A percentile compares a stretch with the other conserved stretches of the same genome.
Evolutionary conservation across 768 basidiomycete species (phyloP).

Genomic region (Panaeolus cyanescens): DNA sequence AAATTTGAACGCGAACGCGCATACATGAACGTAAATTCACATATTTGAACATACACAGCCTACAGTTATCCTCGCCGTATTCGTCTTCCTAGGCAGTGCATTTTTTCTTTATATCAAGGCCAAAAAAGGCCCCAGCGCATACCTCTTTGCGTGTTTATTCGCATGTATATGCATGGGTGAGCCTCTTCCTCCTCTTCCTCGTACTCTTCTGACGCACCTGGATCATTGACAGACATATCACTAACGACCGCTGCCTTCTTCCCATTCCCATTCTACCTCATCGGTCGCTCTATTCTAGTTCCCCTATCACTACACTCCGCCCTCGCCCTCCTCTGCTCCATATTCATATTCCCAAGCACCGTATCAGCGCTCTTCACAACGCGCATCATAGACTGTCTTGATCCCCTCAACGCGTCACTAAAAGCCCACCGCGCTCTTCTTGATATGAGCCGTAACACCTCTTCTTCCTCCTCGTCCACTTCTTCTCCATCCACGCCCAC

Average conservation of each 20-base stretch:
- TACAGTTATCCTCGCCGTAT: slow-evolving; percentile 57
- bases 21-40: not conserved
- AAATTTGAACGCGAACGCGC: too few species aligned
- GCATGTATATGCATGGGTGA: slow-evolving; percentile 62
- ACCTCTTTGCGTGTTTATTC: slow-evolving; percentile 55
- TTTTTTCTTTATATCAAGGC: slow-evolving; percentile 63
- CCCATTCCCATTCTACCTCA: slow-evolving; percentile 65
- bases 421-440: slow-evolving; percentile 45
- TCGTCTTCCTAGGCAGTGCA: slow-evolving; percentile 61
- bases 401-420: slow-evolving; percentile 47
- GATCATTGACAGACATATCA: slow-evolving; percentile 48
- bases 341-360: slow-evolving; percentile 63
- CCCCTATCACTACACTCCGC: slow-evolving; percentile 63
- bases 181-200: slow-evolving; percentile 9
- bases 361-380: slow-evolving; percentile 60
- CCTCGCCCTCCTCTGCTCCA: slow-evolving; percentile 50
- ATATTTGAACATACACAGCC: slow-evolving; percentile 37
- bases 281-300: slow-evolving; percentile 53
- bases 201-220: not conserved
- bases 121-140: slow-evolving; percentile 63
- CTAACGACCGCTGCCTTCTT: slow-evolving; percentile 60
- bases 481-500: too few species aligned
- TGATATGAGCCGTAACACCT: too few species aligned
- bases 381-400: slow-evolving; percentile 47
- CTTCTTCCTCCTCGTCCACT: too few species aligned